Percentiles rank a stretch among this genome's conserved stretches.
Evolutionary conservation across 495 filamentous ascomycete species (phyloP).

Genomic region (Penicillium paxilli): DNA sequence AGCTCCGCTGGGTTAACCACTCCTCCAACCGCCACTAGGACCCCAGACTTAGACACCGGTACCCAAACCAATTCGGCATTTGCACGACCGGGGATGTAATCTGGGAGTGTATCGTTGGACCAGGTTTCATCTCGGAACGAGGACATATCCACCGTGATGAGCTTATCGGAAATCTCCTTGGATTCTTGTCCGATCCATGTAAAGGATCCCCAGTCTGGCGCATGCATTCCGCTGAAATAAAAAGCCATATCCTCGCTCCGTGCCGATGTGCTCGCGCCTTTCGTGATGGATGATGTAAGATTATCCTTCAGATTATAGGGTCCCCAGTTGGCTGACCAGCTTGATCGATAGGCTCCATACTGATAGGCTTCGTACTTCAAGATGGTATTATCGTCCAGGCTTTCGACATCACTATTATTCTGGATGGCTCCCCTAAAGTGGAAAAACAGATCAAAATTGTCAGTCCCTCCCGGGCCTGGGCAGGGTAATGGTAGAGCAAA

Average conservation of each 20-base stretch:
- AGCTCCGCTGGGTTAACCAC: constrained; percentile 52
- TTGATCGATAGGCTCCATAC: constrained; percentile 13
- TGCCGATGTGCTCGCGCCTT: constrained; percentile 61
- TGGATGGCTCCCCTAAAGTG: not conserved
- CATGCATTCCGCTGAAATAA: constrained; percentile 67
- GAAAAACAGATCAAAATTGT: not conserved
- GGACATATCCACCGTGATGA: constrained; percentile 64
- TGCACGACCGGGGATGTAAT: constrained; percentile 51
- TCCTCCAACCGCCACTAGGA: constrained; percentile 68
- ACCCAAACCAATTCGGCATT: constrained; percentile 70
- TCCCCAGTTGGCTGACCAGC: constrained; percentile 44
- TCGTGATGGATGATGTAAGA: constrained; percentile 63
- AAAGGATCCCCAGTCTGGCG: constrained; percentile 46
- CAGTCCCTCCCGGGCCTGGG: not conserved
- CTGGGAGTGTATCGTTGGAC: constrained; percentile 56
- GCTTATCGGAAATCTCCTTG: constrained; percentile 33
- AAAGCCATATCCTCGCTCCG: constrained; percentile 73
- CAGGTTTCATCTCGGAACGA: constrained; percentile 49
- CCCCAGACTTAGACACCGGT: constrained; percentile 61
- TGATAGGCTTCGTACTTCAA: constrained; percentile 50
- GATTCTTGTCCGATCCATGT: constrained; percentile 32
- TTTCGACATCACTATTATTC: not conserved
- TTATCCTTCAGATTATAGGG: constrained; percentile 32
- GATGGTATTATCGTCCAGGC: constrained; percentile 4
- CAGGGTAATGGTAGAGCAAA: not conserved